A percentile compares a stretch with the other conserved stretches of the same genome.
Evolutionary conservation across 352 stramenopile species (phyloP).

Genomic region (Phytophthora vignae): DNA sequence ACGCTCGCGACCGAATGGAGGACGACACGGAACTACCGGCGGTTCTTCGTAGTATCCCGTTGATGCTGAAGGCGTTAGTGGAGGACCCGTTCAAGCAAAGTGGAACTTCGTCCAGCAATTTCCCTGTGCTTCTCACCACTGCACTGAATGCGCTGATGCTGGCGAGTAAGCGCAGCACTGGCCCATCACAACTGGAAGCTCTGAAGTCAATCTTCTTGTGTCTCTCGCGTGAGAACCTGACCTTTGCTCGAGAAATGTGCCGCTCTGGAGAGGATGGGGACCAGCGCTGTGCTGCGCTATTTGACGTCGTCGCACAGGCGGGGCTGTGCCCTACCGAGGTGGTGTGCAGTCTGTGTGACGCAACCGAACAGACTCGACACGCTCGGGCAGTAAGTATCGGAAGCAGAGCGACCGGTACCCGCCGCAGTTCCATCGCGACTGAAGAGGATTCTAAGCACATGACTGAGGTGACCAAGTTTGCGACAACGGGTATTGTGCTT

Average conservation of each 20-base stretch:
- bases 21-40: constrained; percentile 49
- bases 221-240: constrained; percentile 49
- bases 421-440: constrained; percentile 25
- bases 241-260: constrained; percentile 32
- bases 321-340: constrained; percentile 54
- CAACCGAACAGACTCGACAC: constrained; percentile 40
- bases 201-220: constrained; percentile 50
- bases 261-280: constrained; percentile 19
- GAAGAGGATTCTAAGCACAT: constrained; percentile 40
- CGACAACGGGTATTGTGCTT: constrained; percentile 59
- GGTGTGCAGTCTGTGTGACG: constrained; percentile 52
- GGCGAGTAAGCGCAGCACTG: constrained; percentile 46
- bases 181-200: constrained; percentile 45
- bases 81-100: constrained; percentile 16
- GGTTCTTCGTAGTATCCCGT: constrained; percentile 45
- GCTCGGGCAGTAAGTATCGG: constrained; percentile 32
- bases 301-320: constrained; percentile 42
- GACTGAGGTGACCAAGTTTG: constrained; percentile 47
- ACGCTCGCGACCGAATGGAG: constrained; percentile 47
- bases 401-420: constrained; percentile 16
- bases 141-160: constrained; percentile 44
- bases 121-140: constrained; percentile 39
- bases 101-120: constrained; percentile 23
- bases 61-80: constrained; percentile 39
- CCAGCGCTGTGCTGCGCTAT: constrained; percentile 18